Conservation (phyloP, 75 land plant genomes). For the Selaginella tamariscina region DNA sequence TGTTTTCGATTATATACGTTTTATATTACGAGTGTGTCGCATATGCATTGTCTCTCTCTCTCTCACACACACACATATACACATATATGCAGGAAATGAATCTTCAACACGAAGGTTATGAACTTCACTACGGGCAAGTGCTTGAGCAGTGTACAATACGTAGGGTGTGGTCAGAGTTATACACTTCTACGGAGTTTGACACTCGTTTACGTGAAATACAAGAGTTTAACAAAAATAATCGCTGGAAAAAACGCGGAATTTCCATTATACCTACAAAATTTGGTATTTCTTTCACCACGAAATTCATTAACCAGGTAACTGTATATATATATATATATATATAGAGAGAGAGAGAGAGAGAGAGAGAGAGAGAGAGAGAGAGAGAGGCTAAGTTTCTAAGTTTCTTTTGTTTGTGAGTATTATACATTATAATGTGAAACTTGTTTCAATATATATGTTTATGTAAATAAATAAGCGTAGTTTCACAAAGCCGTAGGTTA, state of each 20-base stretch:
- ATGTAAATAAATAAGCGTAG: no score
- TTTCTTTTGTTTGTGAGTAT: background rate
- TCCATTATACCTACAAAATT: conserved; percentile 94
- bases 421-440: no score
- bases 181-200: conserved; percentile 46
- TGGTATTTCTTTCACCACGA: conserved; percentile 90
- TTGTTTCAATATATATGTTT: no score
- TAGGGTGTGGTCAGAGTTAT: conserved; percentile 55
- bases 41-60: no score
- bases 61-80: no score
- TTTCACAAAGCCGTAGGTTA: no score
- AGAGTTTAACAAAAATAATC: conserved; percentile 49
- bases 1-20: background rate
- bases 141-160: conserved; percentile 44
- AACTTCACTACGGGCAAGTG: conserved; percentile 72
- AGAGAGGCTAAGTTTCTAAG: no score
- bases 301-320: conserved; percentile 85
- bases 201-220: conserved; percentile 36
- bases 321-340: no score
- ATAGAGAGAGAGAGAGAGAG: no score
- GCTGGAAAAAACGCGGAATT: conserved; percentile 91
- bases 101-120: conserved; percentile 66
- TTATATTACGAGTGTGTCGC: no score
- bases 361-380: no score
- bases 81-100: conserved; percentile 89